Percentiles rank a stretch among this genome's conserved stretches.
These are phyloP conservation scores for Lentinula detonsa DNA, from an alignment of 768 basidiomycete genomes.

Conservation along the genomic window DNA sequence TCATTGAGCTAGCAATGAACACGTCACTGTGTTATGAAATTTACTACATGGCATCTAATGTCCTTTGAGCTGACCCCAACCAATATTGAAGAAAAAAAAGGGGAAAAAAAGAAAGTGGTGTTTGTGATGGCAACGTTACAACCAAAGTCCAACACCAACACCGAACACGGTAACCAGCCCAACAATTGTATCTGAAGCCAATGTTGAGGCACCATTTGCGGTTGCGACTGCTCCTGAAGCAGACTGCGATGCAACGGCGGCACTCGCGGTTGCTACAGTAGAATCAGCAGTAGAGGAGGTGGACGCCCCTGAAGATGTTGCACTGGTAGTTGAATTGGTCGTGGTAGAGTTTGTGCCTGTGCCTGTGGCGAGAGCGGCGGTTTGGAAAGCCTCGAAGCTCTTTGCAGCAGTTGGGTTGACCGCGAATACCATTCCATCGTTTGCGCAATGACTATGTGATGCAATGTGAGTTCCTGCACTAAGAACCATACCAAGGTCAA, in stretches of 20 bases:
- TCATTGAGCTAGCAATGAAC: conserved; percentile 1
- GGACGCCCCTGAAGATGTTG: conserved; percentile 7
- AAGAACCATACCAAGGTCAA: background rate
- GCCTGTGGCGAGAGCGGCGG: conserved; percentile 19
- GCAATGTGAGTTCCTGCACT: background rate
- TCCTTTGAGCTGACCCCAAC: background rate
- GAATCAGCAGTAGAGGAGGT: background rate
- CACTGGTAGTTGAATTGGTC: conserved; percentile 9
- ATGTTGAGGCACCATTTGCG: background rate
- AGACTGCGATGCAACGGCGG: background rate
- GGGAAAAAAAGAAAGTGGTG: background rate
- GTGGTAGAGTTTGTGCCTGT: conserved; percentile 13
- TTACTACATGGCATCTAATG: background rate
- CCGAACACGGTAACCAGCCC: background rate
- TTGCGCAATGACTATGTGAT: background rate
- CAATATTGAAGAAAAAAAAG: background rate
- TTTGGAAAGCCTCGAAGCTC: conserved; percentile 34
- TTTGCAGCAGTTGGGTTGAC: conserved; percentile 43
- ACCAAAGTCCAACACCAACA: background rate
- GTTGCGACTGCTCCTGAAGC: background rate
- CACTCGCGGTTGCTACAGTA: background rate
- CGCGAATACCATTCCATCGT: conserved; percentile 25
- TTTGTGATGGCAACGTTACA: background rate
- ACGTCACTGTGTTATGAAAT: background rate
- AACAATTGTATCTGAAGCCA: background rate